Evolutionary conservation across 306 rosid genomes (phyloP).

Genomic region (Trifolium dubium): DNA sequence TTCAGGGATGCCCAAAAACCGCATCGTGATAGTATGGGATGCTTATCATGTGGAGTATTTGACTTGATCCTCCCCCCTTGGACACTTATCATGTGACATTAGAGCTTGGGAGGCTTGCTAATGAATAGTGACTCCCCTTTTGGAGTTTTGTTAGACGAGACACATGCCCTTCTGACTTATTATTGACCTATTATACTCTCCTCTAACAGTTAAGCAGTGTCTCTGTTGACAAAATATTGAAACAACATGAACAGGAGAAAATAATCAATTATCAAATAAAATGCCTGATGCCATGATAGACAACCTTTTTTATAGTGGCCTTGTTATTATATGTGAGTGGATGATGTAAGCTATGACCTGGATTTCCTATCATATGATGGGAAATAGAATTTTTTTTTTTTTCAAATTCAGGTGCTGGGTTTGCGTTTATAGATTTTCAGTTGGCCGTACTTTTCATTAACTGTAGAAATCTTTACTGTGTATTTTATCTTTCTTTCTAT

Average conservation of each 20-base stretch:
- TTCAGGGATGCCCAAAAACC: neutral
- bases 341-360: neutral
- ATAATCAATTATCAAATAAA: neutral
- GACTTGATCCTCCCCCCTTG: neutral
- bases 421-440: constrained; percentile 29
- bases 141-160: neutral
- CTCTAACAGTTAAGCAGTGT: neutral
- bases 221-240: constrained; percentile 3
- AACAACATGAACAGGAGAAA: neutral
- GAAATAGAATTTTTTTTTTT: neutral
- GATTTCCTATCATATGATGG: neutral
- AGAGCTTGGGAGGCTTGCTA: neutral
- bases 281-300: constrained; percentile 1
- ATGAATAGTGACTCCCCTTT: neutral
- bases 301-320: neutral
- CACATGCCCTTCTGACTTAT: neutral
- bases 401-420: neutral
- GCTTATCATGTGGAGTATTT: neutral
- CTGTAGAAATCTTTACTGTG: constrained; percentile 5
- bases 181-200: neutral
- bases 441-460: constrained; percentile 23
- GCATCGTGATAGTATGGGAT: neutral
- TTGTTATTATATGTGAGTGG: neutral
- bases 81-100: neutral
- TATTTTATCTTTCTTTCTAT: constrained; percentile 17